Base-by-base conservation (phyloP, 2,329 filamentous ascomycete genomes). In the Elsinoe perseae region DNA sequence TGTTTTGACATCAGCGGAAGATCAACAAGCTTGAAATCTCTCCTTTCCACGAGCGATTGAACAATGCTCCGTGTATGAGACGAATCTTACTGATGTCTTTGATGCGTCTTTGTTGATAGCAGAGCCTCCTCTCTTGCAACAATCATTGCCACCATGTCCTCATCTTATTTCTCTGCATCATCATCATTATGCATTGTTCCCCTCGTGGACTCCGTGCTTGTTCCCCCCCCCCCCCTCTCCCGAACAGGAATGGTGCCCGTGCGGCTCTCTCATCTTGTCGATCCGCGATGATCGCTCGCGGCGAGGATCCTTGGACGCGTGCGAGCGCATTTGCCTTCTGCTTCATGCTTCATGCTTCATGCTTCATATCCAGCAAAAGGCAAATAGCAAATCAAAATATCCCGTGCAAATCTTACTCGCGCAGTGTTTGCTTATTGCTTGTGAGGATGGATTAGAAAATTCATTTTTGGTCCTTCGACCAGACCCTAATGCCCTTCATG, bases 401-500 rank as follows among this genome's bases (percentile, higher is more conserved):
- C n/a, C n/a, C 12, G n/a, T 36, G 32, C 12, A 9, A 36, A 36
- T 3, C 12, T 9, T 14, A 14, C 9, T 36, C 3, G 32, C 12
- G 32, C 32, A 36, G 32, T 6, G 10, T 12, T 56, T 56, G 43
- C 18, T 44, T 46, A 23, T 38, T 36, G 27, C 18, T 34, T 36
- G 9, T 9, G 32, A 36, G 12, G n/a, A 50, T 38, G 27, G 16
- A 14, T 25, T 34, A 48, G 23, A 16, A 28, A 14, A 27, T 16
- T 40, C n/a, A 6, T 21, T 20, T 12, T 18, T 43, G 18, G 54
- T 27, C 42, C 32, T 30, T 30, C 12, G 50, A 53, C 50, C 20
- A 16, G 50, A 34, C 16, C 14, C 42, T 21, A 5, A 58, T 58
- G 57, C 57, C 57, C 30, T 54, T 56, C 57, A 58, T 58, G 43